Base-by-base conservation (phyloP, 1,284 basidiomycete species). In the Coniferiporia weirii region DNA sequence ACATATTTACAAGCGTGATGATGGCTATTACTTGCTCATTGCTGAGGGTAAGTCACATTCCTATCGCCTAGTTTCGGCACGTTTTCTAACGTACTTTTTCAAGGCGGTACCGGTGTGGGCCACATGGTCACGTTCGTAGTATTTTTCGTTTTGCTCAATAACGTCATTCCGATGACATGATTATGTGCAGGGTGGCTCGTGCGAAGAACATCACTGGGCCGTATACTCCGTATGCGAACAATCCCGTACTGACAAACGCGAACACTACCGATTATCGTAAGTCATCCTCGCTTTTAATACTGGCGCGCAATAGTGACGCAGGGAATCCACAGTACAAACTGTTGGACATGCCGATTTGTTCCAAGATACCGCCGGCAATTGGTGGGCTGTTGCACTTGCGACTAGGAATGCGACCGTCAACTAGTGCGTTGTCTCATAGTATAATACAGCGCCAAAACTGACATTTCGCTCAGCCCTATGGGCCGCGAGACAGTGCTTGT, bases 211-310 rank as follows among this genome's bases (percentile, higher is more conserved):
- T 66, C 20, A 46, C 38, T 9, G 65, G 65, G n/a, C 72, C 72
- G 13, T 71, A 71, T 19, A 72, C 73, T 9, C 71, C 74, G 3
- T 75, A 75, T 4, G 73, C 74, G 43, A 74, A 65, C 10, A 78
- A 77, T 57, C 76, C 76, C 1, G 74, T 78, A 27, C 58, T 78
- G 15, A 76, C 70, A 61, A 77, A 76, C 61, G 76, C 67, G 1
- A 67, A 67, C 53, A 67, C 66, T 3, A 63, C 66, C 3, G 50
- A 64, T 19, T 69, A 69, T 57, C 59, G 69, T 68, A 54, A 22
- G 66, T 54, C 38, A 27, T 27, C 27, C 27, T 5, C 27, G 27
- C 27, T 27, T 27, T 27, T 27, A 6, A 17, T 38, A 36, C 0
- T 54, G 12, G 1, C 13, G 15, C 32, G 22, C 9, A 27, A 27